phyloP scores from a whole-genome alignment of 805 yeast species.

The Candida ponderosae region DNA sequence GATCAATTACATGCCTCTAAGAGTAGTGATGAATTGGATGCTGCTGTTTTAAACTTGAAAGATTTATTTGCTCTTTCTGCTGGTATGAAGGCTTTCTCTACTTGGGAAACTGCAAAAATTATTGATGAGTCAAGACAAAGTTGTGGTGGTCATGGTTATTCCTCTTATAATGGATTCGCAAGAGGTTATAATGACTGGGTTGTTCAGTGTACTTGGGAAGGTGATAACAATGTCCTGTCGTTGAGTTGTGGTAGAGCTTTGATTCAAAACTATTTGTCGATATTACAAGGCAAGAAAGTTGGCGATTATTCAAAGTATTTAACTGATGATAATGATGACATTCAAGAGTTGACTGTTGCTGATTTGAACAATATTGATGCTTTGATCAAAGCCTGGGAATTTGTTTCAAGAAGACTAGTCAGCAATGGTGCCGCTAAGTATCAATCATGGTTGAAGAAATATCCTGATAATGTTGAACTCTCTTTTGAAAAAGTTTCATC shows the following conservation, averaged over 20 bases:
- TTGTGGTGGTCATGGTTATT: slow-evolving; percentile 91
- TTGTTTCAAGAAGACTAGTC: slow-evolving; percentile 1
- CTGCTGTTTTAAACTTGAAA: slow-evolving; percentile 45
- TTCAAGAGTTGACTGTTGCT: not conserved
- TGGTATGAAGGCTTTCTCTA: slow-evolving; percentile 72
- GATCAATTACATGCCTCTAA: not conserved
- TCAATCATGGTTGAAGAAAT: slow-evolving; percentile 5
- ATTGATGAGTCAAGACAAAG: slow-evolving; percentile 83
- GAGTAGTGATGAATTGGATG: slow-evolving; percentile 29
- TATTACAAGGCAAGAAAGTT: too few relatives aligned
- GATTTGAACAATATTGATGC: not conserved
- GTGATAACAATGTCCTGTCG: slow-evolving; percentile 77
- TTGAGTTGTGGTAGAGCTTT: slow-evolving; percentile 59
- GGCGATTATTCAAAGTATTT: not conserved
- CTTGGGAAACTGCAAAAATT: slow-evolving; percentile 68
- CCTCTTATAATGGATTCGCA: slow-evolving; percentile 78
- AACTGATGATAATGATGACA: not conserved
- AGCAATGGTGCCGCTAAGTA: slow-evolving; percentile 9
- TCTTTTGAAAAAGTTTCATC: slow-evolving; percentile 18
- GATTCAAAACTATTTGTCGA: not conserved
- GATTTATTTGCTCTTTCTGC: slow-evolving; percentile 72
- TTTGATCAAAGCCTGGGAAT: not conserved
- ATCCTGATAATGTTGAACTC: slow-evolving; percentile 7
- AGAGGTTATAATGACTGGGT: slow-evolving; percentile 81
- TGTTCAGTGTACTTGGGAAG: slow-evolving; percentile 94